Percentiles rank a stretch among this genome's conserved stretches.
Evolutionary conservation across 73 alveolate genomes (phyloP).

Genomic region (Paramecium pentaurelia): DNA sequence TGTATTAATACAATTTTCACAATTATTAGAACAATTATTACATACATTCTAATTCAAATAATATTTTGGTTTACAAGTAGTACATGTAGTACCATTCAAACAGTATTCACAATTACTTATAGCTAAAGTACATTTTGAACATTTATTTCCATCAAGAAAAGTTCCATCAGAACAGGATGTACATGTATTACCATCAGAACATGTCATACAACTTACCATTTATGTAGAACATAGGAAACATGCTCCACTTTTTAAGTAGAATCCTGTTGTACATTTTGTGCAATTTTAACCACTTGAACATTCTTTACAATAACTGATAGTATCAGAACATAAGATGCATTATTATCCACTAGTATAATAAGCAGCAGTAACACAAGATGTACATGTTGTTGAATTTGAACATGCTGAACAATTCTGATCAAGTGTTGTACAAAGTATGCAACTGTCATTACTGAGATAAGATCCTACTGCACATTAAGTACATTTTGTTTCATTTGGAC

Average conservation of each 20-base stretch:
- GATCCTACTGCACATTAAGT: neutral
- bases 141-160: neutral
- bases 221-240: neutral
- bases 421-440: neutral
- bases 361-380: neutral
- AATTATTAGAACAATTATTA: neutral
- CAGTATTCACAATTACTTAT: neutral
- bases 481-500: neutral
- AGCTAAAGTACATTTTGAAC: neutral
- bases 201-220: neutral
- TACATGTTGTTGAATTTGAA: neutral
- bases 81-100: neutral
- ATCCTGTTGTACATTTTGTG: conserved; percentile 2
- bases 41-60: conserved; percentile 15
- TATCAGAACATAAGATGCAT: neutral
- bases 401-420: neutral
- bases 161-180: neutral
- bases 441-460: neutral
- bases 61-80: conserved; percentile 11
- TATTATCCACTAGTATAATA: neutral
- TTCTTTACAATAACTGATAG: neutral
- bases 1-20: neutral
- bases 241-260: neutral
- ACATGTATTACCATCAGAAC: neutral
- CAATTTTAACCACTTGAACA: neutral